phyloP scores from a whole-genome alignment of 2,329 filamentous ascomycete species.

The Lachnellula suecica region DNA sequence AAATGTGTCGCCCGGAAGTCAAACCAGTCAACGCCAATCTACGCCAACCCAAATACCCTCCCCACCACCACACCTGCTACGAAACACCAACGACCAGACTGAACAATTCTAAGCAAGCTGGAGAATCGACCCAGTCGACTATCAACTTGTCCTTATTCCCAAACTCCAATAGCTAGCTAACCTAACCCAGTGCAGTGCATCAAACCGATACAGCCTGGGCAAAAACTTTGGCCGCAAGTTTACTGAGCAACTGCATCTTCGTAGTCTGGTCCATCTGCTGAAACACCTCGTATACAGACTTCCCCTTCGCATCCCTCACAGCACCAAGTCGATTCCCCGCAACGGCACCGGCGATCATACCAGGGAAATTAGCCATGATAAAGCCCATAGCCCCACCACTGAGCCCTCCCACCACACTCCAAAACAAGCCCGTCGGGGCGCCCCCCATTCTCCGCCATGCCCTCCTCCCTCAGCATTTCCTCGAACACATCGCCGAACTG shows the following conservation, averaged over 20 bases:
- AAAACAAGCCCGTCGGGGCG: conserved; percentile 72
- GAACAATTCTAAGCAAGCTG: conserved; percentile 87
- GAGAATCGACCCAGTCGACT: conserved; percentile 40
- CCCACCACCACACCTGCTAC: not conserved
- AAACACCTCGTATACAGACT: conserved; percentile 89
- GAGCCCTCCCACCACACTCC: conserved; percentile 79
- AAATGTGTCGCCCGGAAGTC: not conserved
- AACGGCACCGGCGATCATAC: conserved; percentile 84
- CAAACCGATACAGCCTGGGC: no score
- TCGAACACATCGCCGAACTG: conserved; percentile 91
- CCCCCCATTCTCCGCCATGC: conserved; percentile 73
- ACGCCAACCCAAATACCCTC: not conserved
- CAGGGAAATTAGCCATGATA: conserved; percentile 90
- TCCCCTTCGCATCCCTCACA: conserved; percentile 84
- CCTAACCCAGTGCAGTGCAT: no score
- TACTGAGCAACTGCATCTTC: no score
- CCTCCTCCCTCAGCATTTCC: conserved; percentile 85
- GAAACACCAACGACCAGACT: conserved; percentile 67
- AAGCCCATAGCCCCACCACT: conserved; percentile 91
- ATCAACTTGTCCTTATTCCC: conserved; percentile 1
- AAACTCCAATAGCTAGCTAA: no score
- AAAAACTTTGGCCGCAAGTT: no score
- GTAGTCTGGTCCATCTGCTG: no score
- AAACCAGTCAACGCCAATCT: not conserved
- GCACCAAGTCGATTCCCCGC: conserved; percentile 91